These are phyloP conservation scores for Camellia granthamiana DNA, from an alignment of 148 eudicot genomes.

Conservation along the genomic window DNA sequence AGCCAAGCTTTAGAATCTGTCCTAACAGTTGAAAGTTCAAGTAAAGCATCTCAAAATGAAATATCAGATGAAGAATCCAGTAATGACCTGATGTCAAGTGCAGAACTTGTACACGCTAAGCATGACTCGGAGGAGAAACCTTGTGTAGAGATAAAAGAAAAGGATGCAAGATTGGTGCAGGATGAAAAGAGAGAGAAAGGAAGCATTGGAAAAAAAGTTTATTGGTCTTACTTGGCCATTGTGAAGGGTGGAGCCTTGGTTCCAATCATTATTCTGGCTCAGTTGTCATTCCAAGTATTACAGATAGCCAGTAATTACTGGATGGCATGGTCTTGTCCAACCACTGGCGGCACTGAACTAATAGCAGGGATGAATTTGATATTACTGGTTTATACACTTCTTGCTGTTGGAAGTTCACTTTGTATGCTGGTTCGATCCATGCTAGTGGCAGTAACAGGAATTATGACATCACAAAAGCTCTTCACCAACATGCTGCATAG, in stretches of 20 bases:
- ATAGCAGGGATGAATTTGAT: constrained; percentile 52
- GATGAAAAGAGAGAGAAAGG: constrained; percentile 96
- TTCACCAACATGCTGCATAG: constrained; percentile 69
- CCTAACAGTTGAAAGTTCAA: constrained; percentile 56
- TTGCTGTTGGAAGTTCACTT: constrained; percentile 68
- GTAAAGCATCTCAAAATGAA: constrained; percentile 37
- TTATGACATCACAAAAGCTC: constrained; percentile 71
- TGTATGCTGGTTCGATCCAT: constrained; percentile 66
- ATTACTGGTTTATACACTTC: constrained; percentile 63
- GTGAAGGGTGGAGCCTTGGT: constrained; percentile 73
- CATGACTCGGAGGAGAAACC: constrained; percentile 58
- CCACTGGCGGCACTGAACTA: constrained; percentile 44
- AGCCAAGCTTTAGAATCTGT: constrained; percentile 86
- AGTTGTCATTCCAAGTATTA: constrained; percentile 71
- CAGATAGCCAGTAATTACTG: constrained; percentile 94
- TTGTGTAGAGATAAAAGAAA: constrained; percentile 51
- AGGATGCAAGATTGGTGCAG: constrained; percentile 68
- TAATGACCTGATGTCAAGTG: not conserved
- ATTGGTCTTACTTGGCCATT: constrained; percentile 72
- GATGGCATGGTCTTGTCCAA: constrained; percentile 98
- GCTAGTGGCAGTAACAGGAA: constrained; percentile 63
- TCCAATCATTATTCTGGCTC: constrained; percentile 74
- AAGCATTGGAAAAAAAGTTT: constrained; percentile 92
- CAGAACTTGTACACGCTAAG: constrained; percentile 45
- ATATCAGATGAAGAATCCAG: constrained; percentile 27